Base-by-base conservation (phyloP, 257 asterid genomes). In the Henckelia pumila region DNA sequence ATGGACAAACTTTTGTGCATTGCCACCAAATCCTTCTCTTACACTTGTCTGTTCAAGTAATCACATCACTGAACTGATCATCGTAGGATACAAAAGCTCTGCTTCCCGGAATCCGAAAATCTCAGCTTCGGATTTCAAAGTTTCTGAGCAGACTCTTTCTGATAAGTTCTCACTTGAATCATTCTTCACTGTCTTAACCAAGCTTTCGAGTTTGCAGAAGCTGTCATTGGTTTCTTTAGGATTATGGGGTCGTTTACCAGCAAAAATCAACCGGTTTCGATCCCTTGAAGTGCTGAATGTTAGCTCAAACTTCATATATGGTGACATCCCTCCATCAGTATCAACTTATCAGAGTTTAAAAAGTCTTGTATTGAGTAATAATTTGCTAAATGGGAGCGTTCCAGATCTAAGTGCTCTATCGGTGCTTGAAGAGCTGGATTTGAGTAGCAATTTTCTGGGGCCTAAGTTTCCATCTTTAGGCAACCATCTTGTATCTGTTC, bases 1-100 rank as follows among this genome's bases (percentile, higher is more conserved):
- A 7, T 91, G 96, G 98, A 94, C 99, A 13, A 78, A 78, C 75
- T 94, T 94, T 61, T 94, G 99, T 63, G 78, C 53, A 26, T 80
- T 85, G 8, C 84, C 88, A 5, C 89, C 82, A 10, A 71, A 85
- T 1, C 70, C 96, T 32, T 77, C 82, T 61, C 89, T 94, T 30
- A 71, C 76, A 47, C 11, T 94, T 6, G 68, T 83, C n/a, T 94
- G 99, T 61, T 80, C 96, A 53, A 78, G 68, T 13, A 82, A 84
- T 70, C 96, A 86, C 75, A 70, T 94, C 6, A 84, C 95, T 1
- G 96, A 91, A 70, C 61, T 94, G 55, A 80, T 86, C 56, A 83
- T 94, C 6, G 85, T 91, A 29, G 99, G 99, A 59, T 87, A 87
- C 86, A 82, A 64, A 75, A 86, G 61, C 72, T 71, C 83, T 63